Conservation (phyloP, 805 yeast species). For the Monosporozyma servazzii region DNA sequence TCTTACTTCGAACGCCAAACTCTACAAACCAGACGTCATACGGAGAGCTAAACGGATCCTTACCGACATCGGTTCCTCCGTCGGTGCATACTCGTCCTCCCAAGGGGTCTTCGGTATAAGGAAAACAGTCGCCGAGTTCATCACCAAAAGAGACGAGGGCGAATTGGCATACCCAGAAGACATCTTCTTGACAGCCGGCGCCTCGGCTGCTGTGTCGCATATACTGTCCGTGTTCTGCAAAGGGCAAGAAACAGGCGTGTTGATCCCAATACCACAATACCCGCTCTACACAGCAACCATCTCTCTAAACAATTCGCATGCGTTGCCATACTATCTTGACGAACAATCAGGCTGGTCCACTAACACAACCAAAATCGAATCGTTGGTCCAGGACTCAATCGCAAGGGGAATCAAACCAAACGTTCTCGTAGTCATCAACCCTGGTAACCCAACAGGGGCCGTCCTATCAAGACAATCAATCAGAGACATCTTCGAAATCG, state of each 20-base stretch:
- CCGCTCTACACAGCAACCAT: slow-evolving; percentile 95
- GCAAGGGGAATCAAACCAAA: slow-evolving; percentile 53
- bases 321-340: slow-evolving; percentile 78
- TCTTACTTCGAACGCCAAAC: too few species aligned
- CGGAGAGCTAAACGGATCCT: slow-evolving; percentile 59
- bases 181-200: slow-evolving; percentile 86
- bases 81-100: slow-evolving; percentile 92
- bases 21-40: slow-evolving; percentile 58
- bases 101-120: slow-evolving; percentile 76
- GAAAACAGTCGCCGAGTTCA: slow-evolving; percentile 72
- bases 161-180: slow-evolving; percentile 55
- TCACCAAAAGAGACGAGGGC: slow-evolving; percentile 71
- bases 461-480: slow-evolving; percentile 59
- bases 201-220: slow-evolving; percentile 85
- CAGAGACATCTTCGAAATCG: slow-evolving; percentile 61
- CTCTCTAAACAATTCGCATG: slow-evolving; percentile 71
- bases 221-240: slow-evolving; percentile 61
- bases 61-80: slow-evolving; percentile 55
- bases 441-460: slow-evolving; percentile 98
- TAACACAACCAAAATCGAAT: slow-evolving; percentile 53
- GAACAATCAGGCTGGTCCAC: slow-evolving; percentile 83
- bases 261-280: slow-evolving; percentile 97
- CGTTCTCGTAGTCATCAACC: slow-evolving; percentile 87
- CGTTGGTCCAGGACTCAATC: slow-evolving; percentile 40
- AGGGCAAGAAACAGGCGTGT: slow-evolving; percentile 62